A percentile compares a stretch with the other conserved stretches of the same genome.
Conservation (phyloP, 2,329 filamentous ascomycete genomes). For the Cladosporium cucumerinum region DNA sequence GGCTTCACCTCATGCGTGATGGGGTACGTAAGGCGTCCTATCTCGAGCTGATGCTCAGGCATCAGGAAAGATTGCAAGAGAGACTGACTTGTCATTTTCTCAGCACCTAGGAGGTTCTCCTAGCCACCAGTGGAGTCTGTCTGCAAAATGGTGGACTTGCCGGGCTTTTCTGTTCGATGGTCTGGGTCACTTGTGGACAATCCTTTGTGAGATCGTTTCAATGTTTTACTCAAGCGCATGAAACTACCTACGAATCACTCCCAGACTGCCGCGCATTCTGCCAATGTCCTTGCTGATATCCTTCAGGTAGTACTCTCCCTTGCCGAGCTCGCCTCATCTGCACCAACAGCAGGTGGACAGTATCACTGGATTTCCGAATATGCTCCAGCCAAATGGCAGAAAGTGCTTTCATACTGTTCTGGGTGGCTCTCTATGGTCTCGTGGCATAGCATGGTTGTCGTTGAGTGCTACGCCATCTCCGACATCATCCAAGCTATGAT, state of each 20-base stretch:
- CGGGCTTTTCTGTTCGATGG: slow-evolving; percentile 10
- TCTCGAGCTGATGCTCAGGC: not conserved
- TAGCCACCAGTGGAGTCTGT: slow-evolving; percentile 13
- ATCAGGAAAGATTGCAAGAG: not conserved
- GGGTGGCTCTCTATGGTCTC: slow-evolving; percentile 14
- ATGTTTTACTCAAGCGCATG: not conserved
- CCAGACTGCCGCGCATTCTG: too few relatives aligned
- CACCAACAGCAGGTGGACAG: slow-evolving; percentile 29
- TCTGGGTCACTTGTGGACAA: slow-evolving; percentile 8
- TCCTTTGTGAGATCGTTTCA: not conserved
- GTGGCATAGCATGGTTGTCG: slow-evolving; percentile 16
- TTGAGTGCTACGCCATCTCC: slow-evolving; percentile 12
- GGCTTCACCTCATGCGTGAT: slow-evolving; percentile 12
- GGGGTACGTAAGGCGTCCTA: not conserved
- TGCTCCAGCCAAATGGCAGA: slow-evolving; percentile 30
- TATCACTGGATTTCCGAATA: slow-evolving; percentile 34
- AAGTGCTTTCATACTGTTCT: slow-evolving; percentile 15
- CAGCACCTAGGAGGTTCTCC: slow-evolving; percentile 14
- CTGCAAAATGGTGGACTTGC: slow-evolving; percentile 12
- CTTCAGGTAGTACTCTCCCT: slow-evolving; percentile 31
- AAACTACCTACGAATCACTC: not conserved
- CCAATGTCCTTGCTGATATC: not conserved
- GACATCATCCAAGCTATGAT: slow-evolving; percentile 13
- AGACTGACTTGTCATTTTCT: not conserved
- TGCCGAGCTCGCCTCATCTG: slow-evolving; percentile 36